Percentiles rank a stretch among this genome's conserved stretches.
Conservation (phyloP, 2,329 filamentous ascomycete species). For the Aspergillus unguis region DNA sequence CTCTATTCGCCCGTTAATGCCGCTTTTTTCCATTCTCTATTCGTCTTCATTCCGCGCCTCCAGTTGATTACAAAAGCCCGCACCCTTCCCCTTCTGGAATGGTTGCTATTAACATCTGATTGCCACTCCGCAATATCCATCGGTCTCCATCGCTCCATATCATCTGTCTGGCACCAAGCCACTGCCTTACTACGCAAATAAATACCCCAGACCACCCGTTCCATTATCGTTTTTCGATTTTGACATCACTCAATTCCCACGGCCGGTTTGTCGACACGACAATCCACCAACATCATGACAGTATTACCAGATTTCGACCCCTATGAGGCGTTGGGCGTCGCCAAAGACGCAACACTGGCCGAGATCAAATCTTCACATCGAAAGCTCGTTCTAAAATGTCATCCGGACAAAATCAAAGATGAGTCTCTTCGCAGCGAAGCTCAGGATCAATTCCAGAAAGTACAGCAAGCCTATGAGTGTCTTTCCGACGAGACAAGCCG, state of each 20-base stretch:
- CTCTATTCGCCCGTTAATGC: slow-evolving; percentile 1
- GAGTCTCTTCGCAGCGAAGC: slow-evolving; percentile 71
- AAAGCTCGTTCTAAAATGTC: slow-evolving; percentile 82
- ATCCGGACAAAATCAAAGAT: slow-evolving; percentile 87
- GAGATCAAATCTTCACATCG: slow-evolving; percentile 77
- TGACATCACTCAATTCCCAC: slow-evolving; percentile 1
- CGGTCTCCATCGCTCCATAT: slow-evolving; percentile 5
- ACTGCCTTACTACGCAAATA: slow-evolving; percentile 4
- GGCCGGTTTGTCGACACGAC: slow-evolving; percentile 15
- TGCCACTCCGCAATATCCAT: slow-evolving; percentile 13
- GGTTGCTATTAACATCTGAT: slow-evolving; percentile 18
- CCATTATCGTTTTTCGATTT: background rate
- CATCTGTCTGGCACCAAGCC: slow-evolving; percentile 1
- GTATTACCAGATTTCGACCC: slow-evolving; percentile 59
- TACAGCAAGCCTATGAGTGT: slow-evolving; percentile 90
- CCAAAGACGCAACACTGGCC: slow-evolving; percentile 65
- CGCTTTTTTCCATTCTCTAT: slow-evolving; percentile 1
- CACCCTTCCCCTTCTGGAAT: slow-evolving; percentile 8
- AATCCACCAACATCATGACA: slow-evolving; percentile 23
- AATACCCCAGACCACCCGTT: slow-evolving; percentile 9
- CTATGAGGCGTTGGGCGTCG: slow-evolving; percentile 71
- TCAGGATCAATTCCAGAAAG: slow-evolving; percentile 83
- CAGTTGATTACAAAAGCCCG: slow-evolving; percentile 1
- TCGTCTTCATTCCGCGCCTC: slow-evolving; percentile 17
- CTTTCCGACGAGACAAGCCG: slow-evolving; percentile 74